A percentile compares a stretch with the other conserved stretches of the same genome.
Conservation (phyloP, 805 yeast genomes). For the Suhomyces sp. region DNA sequence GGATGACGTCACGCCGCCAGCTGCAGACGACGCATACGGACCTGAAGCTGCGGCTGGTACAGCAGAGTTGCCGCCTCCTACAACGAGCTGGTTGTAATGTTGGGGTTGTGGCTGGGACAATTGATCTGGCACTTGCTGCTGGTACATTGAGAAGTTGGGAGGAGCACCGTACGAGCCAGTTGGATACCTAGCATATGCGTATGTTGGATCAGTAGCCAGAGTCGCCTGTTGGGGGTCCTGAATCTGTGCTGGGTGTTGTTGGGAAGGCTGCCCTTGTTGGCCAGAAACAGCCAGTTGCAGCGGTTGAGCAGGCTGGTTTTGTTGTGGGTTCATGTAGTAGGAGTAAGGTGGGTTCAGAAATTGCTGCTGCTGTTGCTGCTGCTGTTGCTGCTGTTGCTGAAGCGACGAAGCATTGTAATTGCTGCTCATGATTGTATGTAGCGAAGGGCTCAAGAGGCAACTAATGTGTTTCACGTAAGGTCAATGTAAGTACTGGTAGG, state of each 20-base stretch:
- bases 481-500: too few relatives aligned
- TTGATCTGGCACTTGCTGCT: constrained; percentile 24
- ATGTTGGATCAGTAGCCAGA: constrained; percentile 8
- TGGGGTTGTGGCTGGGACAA: constrained; percentile 26
- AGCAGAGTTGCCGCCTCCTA: constrained; percentile 13
- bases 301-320: constrained; percentile 11
- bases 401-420: constrained; percentile 5
- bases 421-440: constrained; percentile 3
- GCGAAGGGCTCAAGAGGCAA: neutral
- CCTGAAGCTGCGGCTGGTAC: constrained; percentile 7
- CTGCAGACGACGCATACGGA: constrained; percentile 9
- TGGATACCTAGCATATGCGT: constrained; percentile 24
- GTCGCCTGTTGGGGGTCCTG: constrained; percentile 12
- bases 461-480: too few relatives aligned
- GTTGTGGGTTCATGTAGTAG: constrained; percentile 12
- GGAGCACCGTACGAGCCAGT: constrained; percentile 23
- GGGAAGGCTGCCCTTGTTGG: constrained; percentile 11
- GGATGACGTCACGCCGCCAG: constrained; percentile 2
- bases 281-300: constrained; percentile 1
- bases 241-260: constrained; percentile 10
- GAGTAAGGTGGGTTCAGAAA: constrained; percentile 11
- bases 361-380: constrained; percentile 4
- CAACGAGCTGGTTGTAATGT: constrained; percentile 18
- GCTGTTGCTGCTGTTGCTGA: constrained; percentile 5
- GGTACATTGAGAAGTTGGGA: constrained; percentile 19